Evolutionary conservation across 2,329 filamentous ascomycete species (phyloP).

Genomic region (Epichloe brachyelytri): DNA sequence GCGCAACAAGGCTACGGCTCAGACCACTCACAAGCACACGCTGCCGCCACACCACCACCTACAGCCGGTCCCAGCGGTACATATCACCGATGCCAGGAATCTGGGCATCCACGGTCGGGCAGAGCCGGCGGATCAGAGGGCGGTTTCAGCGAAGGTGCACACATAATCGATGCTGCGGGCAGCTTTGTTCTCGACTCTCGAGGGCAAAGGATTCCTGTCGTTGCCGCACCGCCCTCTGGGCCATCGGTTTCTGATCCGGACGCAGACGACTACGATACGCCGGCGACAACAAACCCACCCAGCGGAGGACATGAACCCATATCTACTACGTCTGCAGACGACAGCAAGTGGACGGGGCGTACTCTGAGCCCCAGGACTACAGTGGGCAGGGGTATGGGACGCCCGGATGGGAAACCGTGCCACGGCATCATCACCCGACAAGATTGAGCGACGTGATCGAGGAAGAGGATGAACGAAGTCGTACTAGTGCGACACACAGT

Average conservation of each 20-base stretch:
- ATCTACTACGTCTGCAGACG: conserved; percentile 15
- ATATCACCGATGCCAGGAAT: conserved; percentile 14
- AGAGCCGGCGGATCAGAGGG: conserved; percentile 37
- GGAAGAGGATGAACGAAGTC: conserved; percentile 70
- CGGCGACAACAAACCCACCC: conserved; percentile 29
- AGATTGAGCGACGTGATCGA: conserved; percentile 79
- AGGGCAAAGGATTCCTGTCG: conserved; percentile 45
- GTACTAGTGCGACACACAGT: conserved; percentile 57
- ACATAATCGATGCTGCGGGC: conserved; percentile 48
- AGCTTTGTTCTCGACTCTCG: conserved; percentile 48
- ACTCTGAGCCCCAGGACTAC: conserved; percentile 44
- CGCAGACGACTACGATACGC: conserved; percentile 45
- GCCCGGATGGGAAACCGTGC: conserved; percentile 62
- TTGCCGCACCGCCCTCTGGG: conserved; percentile 27
- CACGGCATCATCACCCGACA: conserved; percentile 76
- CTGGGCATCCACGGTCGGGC: conserved; percentile 10
- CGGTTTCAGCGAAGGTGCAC: conserved; percentile 59
- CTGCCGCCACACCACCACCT: conserved; percentile 24
- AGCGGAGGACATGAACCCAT: conserved; percentile 21
- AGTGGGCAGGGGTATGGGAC: conserved; percentile 52
- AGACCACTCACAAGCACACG: conserved; percentile 28
- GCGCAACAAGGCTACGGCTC: conserved; percentile 18
- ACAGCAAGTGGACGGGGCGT: conserved; percentile 28
- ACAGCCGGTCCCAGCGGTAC: conserved; percentile 14
- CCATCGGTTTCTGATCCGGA: conserved; percentile 36